These are phyloP conservation scores for Mortierella hygrophila DNA, from an alignment of 192 early-diverging fungal genomes.

Conservation along the genomic window DNA sequence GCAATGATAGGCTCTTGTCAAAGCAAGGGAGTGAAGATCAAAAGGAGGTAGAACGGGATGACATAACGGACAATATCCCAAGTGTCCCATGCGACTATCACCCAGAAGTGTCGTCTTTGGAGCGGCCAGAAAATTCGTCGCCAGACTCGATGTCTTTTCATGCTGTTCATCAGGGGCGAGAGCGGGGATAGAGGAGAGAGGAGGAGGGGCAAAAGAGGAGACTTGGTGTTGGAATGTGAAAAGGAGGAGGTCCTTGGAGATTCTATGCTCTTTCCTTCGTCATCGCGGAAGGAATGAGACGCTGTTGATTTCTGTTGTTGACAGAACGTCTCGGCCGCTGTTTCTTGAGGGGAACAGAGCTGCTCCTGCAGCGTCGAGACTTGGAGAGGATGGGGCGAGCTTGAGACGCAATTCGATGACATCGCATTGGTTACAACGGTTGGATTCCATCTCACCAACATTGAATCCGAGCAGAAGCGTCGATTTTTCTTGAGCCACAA, in stretches of 20 bases:
- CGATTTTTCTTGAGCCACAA: neutral
- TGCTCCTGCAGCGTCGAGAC: neutral
- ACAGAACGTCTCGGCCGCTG: neutral
- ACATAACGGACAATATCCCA: neutral
- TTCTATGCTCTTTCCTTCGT: constrained; percentile 3
- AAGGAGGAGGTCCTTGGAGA: neutral
- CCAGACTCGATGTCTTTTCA: neutral
- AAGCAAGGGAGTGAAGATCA: neutral
- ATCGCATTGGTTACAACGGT: neutral
- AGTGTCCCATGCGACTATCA: neutral
- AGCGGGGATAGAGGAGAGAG: neutral
- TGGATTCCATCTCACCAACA: neutral
- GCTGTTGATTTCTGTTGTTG: neutral
- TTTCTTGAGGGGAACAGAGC: neutral
- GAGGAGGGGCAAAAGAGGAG: neutral
- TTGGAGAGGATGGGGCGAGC: neutral
- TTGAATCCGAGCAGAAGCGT: neutral
- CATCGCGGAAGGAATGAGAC: neutral
- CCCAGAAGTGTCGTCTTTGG: constrained; percentile 3
- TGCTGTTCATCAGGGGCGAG: neutral
- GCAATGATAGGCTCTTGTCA: neutral
- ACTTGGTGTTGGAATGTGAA: neutral
- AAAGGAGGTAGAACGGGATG: constrained; percentile 13
- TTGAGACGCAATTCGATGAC: neutral
- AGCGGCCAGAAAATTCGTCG: neutral